These are phyloP conservation scores for Dinochytrium kinnereticum DNA, from an alignment of 371 early-diverging fungal species.

Conservation along the genomic window DNA sequence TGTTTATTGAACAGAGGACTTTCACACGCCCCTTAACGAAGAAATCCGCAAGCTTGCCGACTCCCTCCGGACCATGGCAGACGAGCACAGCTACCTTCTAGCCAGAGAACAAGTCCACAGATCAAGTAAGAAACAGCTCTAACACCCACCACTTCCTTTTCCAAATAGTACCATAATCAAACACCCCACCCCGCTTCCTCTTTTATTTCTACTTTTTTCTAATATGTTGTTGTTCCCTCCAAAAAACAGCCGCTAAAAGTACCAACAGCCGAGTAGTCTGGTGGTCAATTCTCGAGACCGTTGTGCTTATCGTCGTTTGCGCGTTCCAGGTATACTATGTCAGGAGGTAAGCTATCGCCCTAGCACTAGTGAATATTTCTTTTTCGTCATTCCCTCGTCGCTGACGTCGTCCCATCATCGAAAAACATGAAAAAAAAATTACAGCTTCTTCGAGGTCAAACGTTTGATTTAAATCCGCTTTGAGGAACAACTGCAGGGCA, in stretches of 20 bases:
- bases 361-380: background rate
- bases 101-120: constrained; percentile 29
- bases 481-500: background rate
- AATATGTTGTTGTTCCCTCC: too few species aligned
- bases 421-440: background rate
- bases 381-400: too few species aligned
- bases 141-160: constrained; percentile 22
- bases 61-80: constrained; percentile 18
- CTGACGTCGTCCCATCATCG: too few species aligned
- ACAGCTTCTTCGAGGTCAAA: constrained; percentile 14
- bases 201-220: too few species aligned
- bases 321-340: constrained; percentile 35
- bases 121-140: constrained; percentile 28
- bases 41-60: constrained; percentile 22
- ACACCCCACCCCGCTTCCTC: too few species aligned
- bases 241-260: constrained; percentile 34
- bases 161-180: too few species aligned
- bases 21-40: constrained; percentile 15
- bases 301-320: constrained; percentile 35
- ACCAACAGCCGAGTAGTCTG: constrained; percentile 38
- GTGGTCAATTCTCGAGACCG: constrained; percentile 39
- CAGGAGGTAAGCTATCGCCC: constrained; percentile 2
- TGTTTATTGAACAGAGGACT: background rate
- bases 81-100: constrained; percentile 19
- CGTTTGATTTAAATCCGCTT: constrained; percentile 3